These are phyloP conservation scores for Fusarium camptoceras DNA, from an alignment of 2,329 filamentous ascomycete genomes.

Conservation along the genomic window DNA sequence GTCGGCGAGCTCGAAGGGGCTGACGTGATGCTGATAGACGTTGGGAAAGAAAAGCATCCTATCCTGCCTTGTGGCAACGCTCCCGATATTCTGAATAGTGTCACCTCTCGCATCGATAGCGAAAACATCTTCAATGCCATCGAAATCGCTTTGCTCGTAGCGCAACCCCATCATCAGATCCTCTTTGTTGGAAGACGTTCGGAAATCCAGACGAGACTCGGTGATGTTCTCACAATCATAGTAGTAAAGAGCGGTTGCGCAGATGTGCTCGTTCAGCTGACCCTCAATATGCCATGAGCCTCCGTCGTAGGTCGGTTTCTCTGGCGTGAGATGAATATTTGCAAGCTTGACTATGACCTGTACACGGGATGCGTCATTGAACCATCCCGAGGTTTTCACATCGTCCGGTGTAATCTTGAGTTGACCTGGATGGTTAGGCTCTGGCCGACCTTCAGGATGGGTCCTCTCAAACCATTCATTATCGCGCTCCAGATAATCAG, in stretches of 20 bases:
- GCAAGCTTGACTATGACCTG: conserved; percentile 74
- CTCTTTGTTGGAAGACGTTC: conserved; percentile 53
- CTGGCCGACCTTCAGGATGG: conserved; percentile 34
- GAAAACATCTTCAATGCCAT: conserved; percentile 52
- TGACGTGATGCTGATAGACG: conserved; percentile 63
- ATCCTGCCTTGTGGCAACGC: conserved; percentile 58
- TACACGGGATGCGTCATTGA: conserved; percentile 51
- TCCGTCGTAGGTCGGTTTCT: conserved; percentile 64
- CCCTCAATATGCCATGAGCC: conserved; percentile 69
- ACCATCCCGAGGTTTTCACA: conserved; percentile 47
- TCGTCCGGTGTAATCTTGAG: conserved; percentile 33
- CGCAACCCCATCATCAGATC: conserved; percentile 41
- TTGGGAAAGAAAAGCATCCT: conserved; percentile 69
- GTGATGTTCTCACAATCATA: conserved; percentile 71
- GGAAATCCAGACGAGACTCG: conserved; percentile 63
- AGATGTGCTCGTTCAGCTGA: conserved; percentile 71
- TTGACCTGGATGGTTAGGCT: conserved; percentile 14
- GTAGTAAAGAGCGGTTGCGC: conserved; percentile 72
- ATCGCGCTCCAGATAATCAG: conserved; percentile 43
- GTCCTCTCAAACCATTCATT: conserved; percentile 46
- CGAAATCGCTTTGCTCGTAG: conserved; percentile 51
- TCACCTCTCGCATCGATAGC: conserved; percentile 44
- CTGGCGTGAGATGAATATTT: conserved; percentile 70
- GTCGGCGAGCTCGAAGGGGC: conserved; percentile 65
- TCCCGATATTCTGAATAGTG: conserved; percentile 56